phyloP scores from a whole-genome alignment of 192 early-diverging fungal genomes.

The Coemansia umbellata region DNA sequence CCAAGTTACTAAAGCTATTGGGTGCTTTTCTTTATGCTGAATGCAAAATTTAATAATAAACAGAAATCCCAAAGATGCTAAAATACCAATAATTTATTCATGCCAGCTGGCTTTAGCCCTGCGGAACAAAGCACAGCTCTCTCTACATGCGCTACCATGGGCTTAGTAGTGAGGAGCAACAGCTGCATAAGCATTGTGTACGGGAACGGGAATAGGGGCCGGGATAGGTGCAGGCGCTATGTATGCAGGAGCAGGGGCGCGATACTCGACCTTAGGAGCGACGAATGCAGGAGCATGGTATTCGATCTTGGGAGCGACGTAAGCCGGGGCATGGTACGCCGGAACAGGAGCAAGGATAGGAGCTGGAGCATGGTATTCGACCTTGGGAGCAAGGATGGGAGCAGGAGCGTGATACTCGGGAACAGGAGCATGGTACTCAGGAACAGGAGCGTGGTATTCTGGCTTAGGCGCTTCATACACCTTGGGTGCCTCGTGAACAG shows the following conservation, averaged over 20 bases:
- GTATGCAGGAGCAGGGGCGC: slow-evolving; percentile 12
- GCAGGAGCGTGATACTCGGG: slow-evolving; percentile 12
- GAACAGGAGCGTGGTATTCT: slow-evolving; percentile 4
- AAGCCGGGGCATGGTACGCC: slow-evolving; percentile 15
- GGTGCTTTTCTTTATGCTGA: too few relatives aligned
- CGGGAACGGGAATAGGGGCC: neutral
- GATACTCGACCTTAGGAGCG: slow-evolving; percentile 1
- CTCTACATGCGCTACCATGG: too few relatives aligned
- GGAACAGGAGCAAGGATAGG: slow-evolving; percentile 1
- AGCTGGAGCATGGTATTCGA: slow-evolving; percentile 5
- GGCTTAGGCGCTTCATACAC: neutral
- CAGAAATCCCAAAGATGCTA: too few relatives aligned
- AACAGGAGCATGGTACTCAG: slow-evolving; percentile 1
- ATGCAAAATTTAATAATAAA: too few relatives aligned
- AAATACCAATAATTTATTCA: too few relatives aligned
- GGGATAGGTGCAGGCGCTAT: neutral
- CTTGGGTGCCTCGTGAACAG: slow-evolving; percentile 7
- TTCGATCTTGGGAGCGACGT: slow-evolving; percentile 7
- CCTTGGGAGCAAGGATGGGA: too few relatives aligned
- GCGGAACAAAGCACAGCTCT: too few relatives aligned
- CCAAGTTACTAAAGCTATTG: too few relatives aligned
- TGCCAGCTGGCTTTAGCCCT: too few relatives aligned
- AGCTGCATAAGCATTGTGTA: slow-evolving; percentile 2
- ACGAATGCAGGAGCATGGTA: slow-evolving; percentile 8
- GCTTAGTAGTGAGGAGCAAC: slow-evolving; percentile 3